Conservation (phyloP, 495 filamentous ascomycete genomes). For the Penicillium lagena region DNA sequence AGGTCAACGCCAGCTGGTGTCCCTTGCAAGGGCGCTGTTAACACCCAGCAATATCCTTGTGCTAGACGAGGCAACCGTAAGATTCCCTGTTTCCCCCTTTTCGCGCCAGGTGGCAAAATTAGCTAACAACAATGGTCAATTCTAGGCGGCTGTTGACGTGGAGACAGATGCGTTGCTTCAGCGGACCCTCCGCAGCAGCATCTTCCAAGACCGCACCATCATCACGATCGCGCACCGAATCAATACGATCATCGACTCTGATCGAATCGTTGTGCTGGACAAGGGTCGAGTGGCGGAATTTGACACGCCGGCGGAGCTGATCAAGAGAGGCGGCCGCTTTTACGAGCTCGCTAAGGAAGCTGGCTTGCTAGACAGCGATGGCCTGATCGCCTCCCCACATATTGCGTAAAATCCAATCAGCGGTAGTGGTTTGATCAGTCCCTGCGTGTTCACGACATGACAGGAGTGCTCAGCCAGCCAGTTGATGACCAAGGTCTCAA, state of each 20-base stretch:
- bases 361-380: constrained; percentile 45
- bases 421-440: constrained; percentile 8
- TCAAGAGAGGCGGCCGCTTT: constrained; percentile 46
- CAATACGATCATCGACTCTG: constrained; percentile 92
- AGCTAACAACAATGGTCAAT: constrained; percentile 11
- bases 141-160: constrained; percentile 82
- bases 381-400: constrained; percentile 17
- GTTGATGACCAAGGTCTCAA: constrained; percentile 3
- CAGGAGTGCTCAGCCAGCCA: constrained; percentile 3
- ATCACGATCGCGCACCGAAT: constrained; percentile 97
- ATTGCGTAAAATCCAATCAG: constrained; percentile 9
- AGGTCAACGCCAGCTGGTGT: constrained; percentile 81
- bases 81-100: constrained; percentile 4
- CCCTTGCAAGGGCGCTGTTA: constrained; percentile 85
- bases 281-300: constrained; percentile 55
- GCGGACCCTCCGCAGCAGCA: constrained; percentile 46
- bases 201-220: constrained; percentile 87
- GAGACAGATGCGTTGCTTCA: constrained; percentile 84
- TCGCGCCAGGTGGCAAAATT: neutral
- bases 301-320: constrained; percentile 49
- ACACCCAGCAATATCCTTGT: constrained; percentile 97
- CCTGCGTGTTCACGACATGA: constrained; percentile 1
- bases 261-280: constrained; percentile 85
- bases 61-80: constrained; percentile 87
- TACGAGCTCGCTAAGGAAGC: constrained; percentile 53